A percentile compares a stretch with the other conserved stretches of the same genome.
Conservation (phyloP, 2,329 filamentous ascomycete species). For the Scedosporium aurantiacum region DNA sequence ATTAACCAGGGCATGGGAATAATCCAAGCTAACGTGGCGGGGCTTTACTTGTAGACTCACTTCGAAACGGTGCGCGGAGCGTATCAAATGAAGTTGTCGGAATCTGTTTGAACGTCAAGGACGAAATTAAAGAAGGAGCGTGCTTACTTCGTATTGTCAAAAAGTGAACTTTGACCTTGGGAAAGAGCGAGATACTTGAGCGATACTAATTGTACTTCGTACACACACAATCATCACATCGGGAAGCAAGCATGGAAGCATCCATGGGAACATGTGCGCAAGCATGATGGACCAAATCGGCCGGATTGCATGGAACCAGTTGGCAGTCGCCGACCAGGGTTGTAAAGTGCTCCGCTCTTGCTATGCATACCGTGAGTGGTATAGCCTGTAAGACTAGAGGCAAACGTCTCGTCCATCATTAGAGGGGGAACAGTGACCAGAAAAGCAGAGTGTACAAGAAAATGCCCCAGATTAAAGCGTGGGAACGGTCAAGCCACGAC, state of each 20-base stretch:
- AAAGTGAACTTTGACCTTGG: neutral
- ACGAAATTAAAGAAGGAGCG: neutral
- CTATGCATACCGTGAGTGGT: constrained; percentile 3
- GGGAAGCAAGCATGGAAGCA: neutral
- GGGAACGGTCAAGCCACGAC: neutral
- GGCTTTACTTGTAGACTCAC: neutral
- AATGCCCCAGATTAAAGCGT: neutral
- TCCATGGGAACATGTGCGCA: neutral
- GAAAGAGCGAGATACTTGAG: neutral
- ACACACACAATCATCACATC: neutral
- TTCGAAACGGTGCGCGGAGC: neutral
- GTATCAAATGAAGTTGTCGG: neutral
- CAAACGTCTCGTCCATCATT: neutral
- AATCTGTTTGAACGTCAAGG: neutral
- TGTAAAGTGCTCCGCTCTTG: constrained; percentile 4
- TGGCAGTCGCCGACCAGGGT: constrained; percentile 2
- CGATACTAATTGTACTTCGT: neutral
- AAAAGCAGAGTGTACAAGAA: neutral
- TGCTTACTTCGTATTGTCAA: neutral
- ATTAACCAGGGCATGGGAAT: neutral
- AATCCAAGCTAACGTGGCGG: neutral
- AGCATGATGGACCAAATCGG: constrained; percentile 2
- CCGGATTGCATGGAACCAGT: constrained; percentile 4
- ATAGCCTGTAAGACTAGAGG: neutral
- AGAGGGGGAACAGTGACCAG: neutral